These are phyloP conservation scores for Adiantum capillusveneris DNA, from an alignment of 75 land plant genomes.

Conservation along the genomic window DNA sequence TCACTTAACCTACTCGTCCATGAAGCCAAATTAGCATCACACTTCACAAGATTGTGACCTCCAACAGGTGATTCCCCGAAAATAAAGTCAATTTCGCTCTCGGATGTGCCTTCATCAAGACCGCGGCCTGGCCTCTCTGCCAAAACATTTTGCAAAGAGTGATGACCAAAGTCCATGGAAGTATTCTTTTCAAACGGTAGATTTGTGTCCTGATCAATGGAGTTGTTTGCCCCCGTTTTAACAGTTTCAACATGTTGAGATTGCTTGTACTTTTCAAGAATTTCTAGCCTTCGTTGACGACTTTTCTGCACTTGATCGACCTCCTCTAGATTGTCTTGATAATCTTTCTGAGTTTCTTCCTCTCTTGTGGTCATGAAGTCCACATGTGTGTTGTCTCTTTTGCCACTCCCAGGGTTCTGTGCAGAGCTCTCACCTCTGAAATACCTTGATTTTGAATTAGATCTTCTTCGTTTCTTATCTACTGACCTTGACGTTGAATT, in stretches of 20 bases:
- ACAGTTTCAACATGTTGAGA: slow-evolving; percentile 29
- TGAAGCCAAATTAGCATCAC: slow-evolving; percentile 49
- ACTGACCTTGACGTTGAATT: no score
- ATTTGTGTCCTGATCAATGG: no score
- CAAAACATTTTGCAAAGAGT: slow-evolving; percentile 42
- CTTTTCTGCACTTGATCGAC: slow-evolving; percentile 90
- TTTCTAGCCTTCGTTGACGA: slow-evolving; percentile 76
- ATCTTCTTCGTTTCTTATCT: no score
- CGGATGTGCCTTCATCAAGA: slow-evolving; percentile 81
- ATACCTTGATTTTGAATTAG: no score
- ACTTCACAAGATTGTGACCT: slow-evolving; percentile 61
- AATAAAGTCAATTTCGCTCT: slow-evolving; percentile 84
- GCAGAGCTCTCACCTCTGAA: no score
- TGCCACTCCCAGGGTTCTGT: no score
- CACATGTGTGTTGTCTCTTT: no score
- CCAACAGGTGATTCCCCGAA: slow-evolving; percentile 96
- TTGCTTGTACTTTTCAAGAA: slow-evolving; percentile 74
- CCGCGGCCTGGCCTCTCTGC: slow-evolving; percentile 24
- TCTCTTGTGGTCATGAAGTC: no score
- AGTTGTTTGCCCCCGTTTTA: no score
- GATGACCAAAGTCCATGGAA: slow-evolving; percentile 37
- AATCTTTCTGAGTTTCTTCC: no score
- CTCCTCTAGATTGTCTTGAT: no score
- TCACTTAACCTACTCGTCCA: slow-evolving; percentile 86
- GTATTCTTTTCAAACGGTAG: no score